These are phyloP conservation scores for Microcos paniculata DNA, from an alignment of 345 rosid species.

Conservation along the genomic window DNA sequence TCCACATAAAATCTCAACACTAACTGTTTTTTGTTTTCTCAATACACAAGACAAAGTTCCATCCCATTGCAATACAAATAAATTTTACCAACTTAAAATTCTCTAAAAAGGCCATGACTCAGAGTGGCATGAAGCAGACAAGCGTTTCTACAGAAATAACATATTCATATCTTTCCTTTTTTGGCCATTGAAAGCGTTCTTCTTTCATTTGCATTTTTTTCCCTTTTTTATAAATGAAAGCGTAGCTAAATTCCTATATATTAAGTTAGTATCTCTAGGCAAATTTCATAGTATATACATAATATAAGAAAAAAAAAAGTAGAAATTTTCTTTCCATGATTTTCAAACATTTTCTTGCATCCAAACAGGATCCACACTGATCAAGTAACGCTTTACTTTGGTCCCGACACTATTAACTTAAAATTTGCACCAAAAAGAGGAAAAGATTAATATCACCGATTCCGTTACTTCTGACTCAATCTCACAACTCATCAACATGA, in stretches of 20 bases:
- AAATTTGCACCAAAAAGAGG: background rate
- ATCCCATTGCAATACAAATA: background rate
- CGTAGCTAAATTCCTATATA: background rate
- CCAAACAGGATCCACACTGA: background rate
- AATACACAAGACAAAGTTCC: background rate
- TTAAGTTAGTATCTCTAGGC: background rate
- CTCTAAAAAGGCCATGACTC: background rate
- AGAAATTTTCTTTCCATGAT: background rate
- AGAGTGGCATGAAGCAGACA: background rate
- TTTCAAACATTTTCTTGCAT: background rate
- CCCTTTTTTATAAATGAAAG: background rate
- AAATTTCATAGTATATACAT: background rate
- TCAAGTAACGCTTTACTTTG: background rate
- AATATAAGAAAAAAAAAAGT: background rate
- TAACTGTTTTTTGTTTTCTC: background rate
- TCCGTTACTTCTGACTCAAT: background rate
- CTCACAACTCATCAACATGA: constrained; percentile 8
- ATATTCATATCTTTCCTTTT: background rate
- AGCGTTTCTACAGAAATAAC: background rate
- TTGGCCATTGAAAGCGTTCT: background rate
- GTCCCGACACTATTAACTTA: background rate
- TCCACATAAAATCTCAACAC: background rate
- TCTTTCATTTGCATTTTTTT: background rate
- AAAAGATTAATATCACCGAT: constrained; percentile 3
- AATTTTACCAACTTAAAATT: constrained; percentile 3